These are phyloP conservation scores for Aegilops longissima DNA, from an alignment of 176 grass and related monocot species.

Conservation along the genomic window DNA sequence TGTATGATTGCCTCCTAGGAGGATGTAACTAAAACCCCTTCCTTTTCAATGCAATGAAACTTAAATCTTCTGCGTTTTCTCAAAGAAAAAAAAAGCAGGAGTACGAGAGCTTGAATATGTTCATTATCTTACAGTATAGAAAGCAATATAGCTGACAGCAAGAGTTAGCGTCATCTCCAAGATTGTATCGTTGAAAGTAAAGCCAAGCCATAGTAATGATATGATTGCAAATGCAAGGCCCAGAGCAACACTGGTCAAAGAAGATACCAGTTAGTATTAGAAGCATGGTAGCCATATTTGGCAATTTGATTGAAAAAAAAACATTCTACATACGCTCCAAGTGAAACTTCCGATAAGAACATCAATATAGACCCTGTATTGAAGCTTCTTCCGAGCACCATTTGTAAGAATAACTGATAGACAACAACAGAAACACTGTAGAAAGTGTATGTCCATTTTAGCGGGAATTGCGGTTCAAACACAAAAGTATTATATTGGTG, in stretches of 20 bases:
- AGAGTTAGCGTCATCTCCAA: constrained; percentile 90
- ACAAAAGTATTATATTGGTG: neutral
- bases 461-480: neutral
- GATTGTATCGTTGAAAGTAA: constrained; percentile 90
- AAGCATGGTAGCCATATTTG: neutral
- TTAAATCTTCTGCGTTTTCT: no score
- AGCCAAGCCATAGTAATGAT: constrained; percentile 90
- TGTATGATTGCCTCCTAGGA: no score
- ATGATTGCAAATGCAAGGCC: constrained; percentile 84
- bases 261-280: constrained; percentile 30
- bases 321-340: constrained; percentile 74
- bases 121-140: constrained; percentile 75
- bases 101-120: neutral
- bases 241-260: constrained; percentile 65
- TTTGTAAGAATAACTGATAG: constrained; percentile 83
- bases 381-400: constrained; percentile 81
- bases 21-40: no score
- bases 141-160: constrained; percentile 95
- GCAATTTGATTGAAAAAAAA: neutral
- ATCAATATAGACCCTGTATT: constrained; percentile 69
- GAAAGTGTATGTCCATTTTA: constrained; percentile 26
- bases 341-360: constrained; percentile 80
- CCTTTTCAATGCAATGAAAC: no score
- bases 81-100: neutral
- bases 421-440: constrained; percentile 82